These are phyloP conservation scores for Spathaspora passalidarum DNA, from an alignment of 805 yeast genomes.

Conservation along the genomic window DNA sequence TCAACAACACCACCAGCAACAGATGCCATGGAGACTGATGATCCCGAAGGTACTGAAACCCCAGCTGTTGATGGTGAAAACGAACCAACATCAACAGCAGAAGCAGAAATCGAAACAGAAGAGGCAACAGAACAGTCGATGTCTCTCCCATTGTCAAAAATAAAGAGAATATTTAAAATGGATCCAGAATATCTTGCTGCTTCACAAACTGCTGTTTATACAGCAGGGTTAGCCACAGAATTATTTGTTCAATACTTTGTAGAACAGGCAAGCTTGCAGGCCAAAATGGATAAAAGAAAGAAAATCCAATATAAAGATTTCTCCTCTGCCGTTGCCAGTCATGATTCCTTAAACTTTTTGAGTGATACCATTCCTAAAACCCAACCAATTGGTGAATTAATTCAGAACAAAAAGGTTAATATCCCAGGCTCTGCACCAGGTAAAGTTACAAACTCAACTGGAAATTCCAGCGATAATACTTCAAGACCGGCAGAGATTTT, in stretches of 20 bases:
- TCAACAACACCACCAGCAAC: constrained; percentile 2
- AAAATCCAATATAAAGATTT: constrained; percentile 70
- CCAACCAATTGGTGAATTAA: constrained; percentile 46
- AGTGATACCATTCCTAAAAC: constrained; percentile 67
- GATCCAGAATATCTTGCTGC: constrained; percentile 72
- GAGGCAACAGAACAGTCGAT: constrained; percentile 25
- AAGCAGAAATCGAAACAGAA: constrained; percentile 18
- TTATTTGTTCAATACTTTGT: constrained; percentile 66
- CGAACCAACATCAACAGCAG: constrained; percentile 5
- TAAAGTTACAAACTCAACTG: constrained; percentile 9
- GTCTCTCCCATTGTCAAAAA: constrained; percentile 61
- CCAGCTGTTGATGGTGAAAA: constrained; percentile 11
- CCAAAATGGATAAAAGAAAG: constrained; percentile 65
- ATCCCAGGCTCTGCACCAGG: constrained; percentile 10
- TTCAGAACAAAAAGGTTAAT: constrained; percentile 39
- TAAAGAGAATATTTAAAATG: constrained; percentile 68
- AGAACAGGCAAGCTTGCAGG: constrained; percentile 64
- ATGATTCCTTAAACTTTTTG: constrained; percentile 61
- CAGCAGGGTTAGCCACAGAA: constrained; percentile 77
- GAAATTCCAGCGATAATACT: constrained; percentile 4
- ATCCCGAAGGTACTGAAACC: constrained; percentile 8
- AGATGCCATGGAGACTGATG: constrained; percentile 3
- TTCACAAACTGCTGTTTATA: constrained; percentile 68
- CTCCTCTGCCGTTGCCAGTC: constrained; percentile 56
- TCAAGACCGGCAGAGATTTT: constrained; percentile 11